phyloP scores from a whole-genome alignment of 164 flowering plant genomes.

The Taxillus chinensis region DNA sequence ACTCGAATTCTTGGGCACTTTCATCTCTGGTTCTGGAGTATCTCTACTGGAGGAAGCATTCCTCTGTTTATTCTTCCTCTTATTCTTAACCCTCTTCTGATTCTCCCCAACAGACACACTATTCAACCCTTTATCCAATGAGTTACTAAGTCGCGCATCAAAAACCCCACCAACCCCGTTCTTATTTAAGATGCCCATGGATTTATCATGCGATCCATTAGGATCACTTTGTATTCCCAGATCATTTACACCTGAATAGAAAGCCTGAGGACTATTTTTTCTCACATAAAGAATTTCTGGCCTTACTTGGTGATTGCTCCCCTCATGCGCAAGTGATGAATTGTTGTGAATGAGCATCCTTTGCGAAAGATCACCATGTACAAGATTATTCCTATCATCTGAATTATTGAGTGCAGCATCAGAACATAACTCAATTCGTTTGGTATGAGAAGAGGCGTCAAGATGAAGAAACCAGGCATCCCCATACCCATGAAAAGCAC shows the following conservation, averaged over 20 bases:
- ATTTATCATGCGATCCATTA: background rate
- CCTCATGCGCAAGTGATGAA: slow-evolving; percentile 8
- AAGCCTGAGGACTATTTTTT: slow-evolving; percentile 1
- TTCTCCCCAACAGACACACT: background rate
- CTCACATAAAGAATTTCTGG: slow-evolving; percentile 2
- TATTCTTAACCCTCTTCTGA: slow-evolving; percentile 6
- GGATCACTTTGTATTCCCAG: slow-evolving; percentile 6
- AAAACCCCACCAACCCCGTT: background rate
- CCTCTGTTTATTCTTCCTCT: slow-evolving; percentile 6
- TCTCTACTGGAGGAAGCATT: slow-evolving; percentile 3
- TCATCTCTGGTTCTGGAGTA: background rate
- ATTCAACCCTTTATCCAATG: background rate
- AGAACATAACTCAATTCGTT: background rate
- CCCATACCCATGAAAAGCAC: slow-evolving; percentile 36
- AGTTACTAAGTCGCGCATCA: background rate
- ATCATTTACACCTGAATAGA: background rate
- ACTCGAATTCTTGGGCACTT: slow-evolving; percentile 2
- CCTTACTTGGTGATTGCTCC: slow-evolving; percentile 3
- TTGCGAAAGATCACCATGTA: slow-evolving; percentile 10
- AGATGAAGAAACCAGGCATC: slow-evolving; percentile 39
- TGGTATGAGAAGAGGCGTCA: slow-evolving; percentile 27
- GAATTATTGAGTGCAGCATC: slow-evolving; percentile 9
- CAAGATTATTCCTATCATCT: slow-evolving; percentile 9
- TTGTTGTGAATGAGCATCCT: slow-evolving; percentile 7
- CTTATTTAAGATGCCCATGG: background rate